phyloP scores from a whole-genome alignment of 1,139 yeast genomes.

The Protomyces inundatus region DNA sequence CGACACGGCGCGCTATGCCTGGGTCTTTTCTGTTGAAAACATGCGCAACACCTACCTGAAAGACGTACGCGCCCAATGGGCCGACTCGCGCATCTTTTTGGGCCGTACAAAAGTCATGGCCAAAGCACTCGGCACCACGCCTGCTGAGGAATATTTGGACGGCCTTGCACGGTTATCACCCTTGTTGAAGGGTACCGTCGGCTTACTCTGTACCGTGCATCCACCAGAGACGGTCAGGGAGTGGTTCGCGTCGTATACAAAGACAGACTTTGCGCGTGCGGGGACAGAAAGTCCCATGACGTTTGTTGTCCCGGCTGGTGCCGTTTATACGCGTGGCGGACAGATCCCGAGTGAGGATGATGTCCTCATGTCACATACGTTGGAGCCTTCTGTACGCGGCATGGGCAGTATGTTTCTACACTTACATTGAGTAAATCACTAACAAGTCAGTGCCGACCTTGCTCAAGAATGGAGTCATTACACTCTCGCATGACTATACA shows the following conservation, averaged over 20 bases:
- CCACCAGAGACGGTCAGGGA: slow-evolving; percentile 74
- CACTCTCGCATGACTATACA: slow-evolving; percentile 64
- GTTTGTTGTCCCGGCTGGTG: slow-evolving; percentile 81
- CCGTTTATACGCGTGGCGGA: slow-evolving; percentile 92
- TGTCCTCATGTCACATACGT: slow-evolving; percentile 91
- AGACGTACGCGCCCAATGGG: slow-evolving; percentile 88
- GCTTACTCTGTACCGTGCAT: slow-evolving; percentile 83
- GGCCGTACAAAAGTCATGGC: slow-evolving; percentile 92
- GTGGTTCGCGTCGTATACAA: slow-evolving; percentile 71
- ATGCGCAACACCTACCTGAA: slow-evolving; percentile 95
- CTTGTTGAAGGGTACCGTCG: slow-evolving; percentile 63
- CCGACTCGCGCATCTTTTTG: slow-evolving; percentile 63
- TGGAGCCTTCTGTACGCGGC: slow-evolving; percentile 87
- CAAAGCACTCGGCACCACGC: slow-evolving; percentile 80
- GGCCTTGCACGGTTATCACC: slow-evolving; percentile 66
- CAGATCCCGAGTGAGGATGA: slow-evolving; percentile 85
- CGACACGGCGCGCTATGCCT: slow-evolving; percentile 64
- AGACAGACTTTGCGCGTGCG: slow-evolving; percentile 83
- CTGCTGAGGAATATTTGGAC: slow-evolving; percentile 86
- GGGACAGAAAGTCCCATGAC: slow-evolving; percentile 77
- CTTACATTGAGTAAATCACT: not conserved
- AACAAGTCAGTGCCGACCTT: slow-evolving; percentile 60
- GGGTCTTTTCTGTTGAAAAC: slow-evolving; percentile 83
- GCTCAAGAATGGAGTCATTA: slow-evolving; percentile 81
- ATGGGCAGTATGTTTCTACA: slow-evolving; percentile 48